Conservation (phyloP, 441 rosid species). For the Adansonia rubrostipa region DNA sequence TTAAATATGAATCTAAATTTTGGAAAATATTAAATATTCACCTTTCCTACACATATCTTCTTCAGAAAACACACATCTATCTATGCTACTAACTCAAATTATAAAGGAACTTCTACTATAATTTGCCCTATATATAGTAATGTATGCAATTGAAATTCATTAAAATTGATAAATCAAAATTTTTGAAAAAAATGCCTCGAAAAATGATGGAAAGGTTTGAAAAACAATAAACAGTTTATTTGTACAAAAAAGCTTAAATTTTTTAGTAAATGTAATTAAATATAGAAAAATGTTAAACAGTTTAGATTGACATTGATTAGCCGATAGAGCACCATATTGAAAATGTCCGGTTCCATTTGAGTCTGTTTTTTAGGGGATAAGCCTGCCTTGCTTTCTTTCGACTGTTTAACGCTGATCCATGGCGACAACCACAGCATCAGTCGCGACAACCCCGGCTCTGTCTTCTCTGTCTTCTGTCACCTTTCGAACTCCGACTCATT, state of each 20-base stretch:
- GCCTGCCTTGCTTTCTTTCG: constrained; percentile 23
- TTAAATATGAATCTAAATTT: not conserved
- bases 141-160: not conserved
- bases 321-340: not conserved
- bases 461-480: constrained; percentile 47
- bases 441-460: constrained; percentile 27
- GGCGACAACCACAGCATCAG: constrained; percentile 30
- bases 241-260: no score
- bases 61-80: not conserved
- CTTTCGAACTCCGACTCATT: constrained; percentile 26
- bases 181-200: no score
- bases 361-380: constrained; percentile 25
- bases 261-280: no score
- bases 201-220: not conserved
- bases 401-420: constrained; percentile 1
- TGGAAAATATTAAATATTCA: not conserved
- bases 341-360: not conserved
- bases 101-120: not conserved
- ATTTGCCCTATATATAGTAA: not conserved
- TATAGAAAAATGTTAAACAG: no score
- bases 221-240: not conserved
- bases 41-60: not conserved
- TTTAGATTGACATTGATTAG: no score
- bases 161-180: no score
- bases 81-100: not conserved